Evolutionary conservation across 164 flowering plant species (phyloP).

Genomic region (Berberis thunbergii): DNA sequence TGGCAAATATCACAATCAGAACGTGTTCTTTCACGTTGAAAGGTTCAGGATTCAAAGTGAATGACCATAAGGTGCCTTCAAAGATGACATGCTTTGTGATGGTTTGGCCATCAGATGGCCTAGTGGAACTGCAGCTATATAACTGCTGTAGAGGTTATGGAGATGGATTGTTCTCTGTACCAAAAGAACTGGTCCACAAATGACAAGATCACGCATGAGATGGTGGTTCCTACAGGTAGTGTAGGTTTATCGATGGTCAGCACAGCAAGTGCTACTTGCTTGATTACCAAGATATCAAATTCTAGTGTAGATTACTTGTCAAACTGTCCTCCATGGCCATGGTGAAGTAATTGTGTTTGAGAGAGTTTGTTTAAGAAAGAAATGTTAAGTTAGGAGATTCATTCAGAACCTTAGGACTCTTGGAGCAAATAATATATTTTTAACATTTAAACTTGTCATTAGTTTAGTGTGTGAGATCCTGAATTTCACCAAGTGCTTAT

Average conservation of each 20-base stretch:
- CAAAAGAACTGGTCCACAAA: constrained; percentile 94
- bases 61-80: constrained; percentile 50
- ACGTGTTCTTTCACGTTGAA: constrained; percentile 95
- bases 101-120: constrained; percentile 77
- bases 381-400: too few species aligned
- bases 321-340: neutral
- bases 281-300: constrained; percentile 41
- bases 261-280: constrained; percentile 79
- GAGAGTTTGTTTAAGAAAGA: too few species aligned
- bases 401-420: too few species aligned
- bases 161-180: constrained; percentile 70
- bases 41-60: constrained; percentile 80
- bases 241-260: constrained; percentile 64
- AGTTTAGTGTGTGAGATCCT: too few species aligned
- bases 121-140: constrained; percentile 89
- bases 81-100: constrained; percentile 49
- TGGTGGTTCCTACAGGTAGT: constrained; percentile 53
- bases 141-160: constrained; percentile 77
- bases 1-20: constrained; percentile 85
- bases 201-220: constrained; percentile 62
- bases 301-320: neutral
- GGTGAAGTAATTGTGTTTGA: neutral
- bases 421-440: too few species aligned
- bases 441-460: too few species aligned
- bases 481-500: too few species aligned